Conservation (phyloP, 495 filamentous ascomycete genomes). For the Ascobolus immersus region DNA sequence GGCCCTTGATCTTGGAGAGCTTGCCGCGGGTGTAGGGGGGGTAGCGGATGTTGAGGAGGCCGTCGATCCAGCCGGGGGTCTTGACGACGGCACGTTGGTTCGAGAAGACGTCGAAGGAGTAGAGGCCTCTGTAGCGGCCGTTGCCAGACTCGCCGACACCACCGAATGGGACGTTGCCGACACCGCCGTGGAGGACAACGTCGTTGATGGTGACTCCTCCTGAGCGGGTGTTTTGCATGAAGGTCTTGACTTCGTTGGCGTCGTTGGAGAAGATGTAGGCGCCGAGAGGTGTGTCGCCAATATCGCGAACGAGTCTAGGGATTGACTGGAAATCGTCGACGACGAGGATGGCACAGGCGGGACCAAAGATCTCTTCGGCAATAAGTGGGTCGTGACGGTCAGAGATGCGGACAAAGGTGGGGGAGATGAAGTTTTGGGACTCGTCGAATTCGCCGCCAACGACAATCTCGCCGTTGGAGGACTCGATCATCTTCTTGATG, state of each 20-base stretch:
- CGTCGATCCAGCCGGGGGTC: too few species aligned
- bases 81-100: neutral
- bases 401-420: conserved; percentile 56
- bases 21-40: too few species aligned
- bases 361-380: conserved; percentile 66
- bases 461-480: conserved; percentile 56
- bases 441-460: conserved; percentile 64
- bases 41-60: too few species aligned
- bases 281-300: conserved; percentile 56
- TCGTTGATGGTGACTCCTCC: conserved; percentile 68
- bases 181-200: conserved; percentile 48
- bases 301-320: conserved; percentile 37
- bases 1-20: too few species aligned
- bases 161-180: conserved; percentile 62
- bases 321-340: conserved; percentile 57
- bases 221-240: conserved; percentile 18
- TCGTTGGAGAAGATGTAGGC: conserved; percentile 66
- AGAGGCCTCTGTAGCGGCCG: conserved; percentile 60
- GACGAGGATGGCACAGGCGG: conserved; percentile 54
- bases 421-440: conserved; percentile 49
- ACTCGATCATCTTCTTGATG: conserved; percentile 71
- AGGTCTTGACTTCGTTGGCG: conserved; percentile 40
- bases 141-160: conserved; percentile 69
- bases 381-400: conserved; percentile 43
- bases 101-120: conserved; percentile 60